Base-by-base conservation (phyloP, 768 basidiomycete species). In the Leccinum boreale region DNA sequence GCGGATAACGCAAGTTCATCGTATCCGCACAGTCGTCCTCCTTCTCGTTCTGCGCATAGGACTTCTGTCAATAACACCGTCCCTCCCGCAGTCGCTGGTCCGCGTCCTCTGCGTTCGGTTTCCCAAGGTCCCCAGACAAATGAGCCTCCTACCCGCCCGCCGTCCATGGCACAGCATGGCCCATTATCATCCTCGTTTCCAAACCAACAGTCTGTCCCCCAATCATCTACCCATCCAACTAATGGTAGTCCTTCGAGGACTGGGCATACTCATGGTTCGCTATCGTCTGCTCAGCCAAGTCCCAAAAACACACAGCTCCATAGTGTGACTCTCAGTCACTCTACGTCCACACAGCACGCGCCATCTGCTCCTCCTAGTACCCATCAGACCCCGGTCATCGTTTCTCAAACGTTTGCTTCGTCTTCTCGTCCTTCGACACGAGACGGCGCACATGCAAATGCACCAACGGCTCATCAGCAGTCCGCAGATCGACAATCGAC, bases 341-440 rank as follows among this genome's bases (percentile, higher is more conserved):
- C 60, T 17, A 35, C 58, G 8, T 55, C 54, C 24, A 31, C 44
- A 4, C 66, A 73, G 21, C 67, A 58, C 17, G 48, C 49, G 10
- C 50, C 70, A 50, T 65, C 68, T 45, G 63, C 42, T 42, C 49
- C 50, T 29, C 58, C 61, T 12, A 63, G 61, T 51, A 17, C 50
- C 4, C 66, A 70, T 42, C 58, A 61, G 10, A 71, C 69, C 6
- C 69, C 73, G 15, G 39, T 50, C 10, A n/a, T 47, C 12, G 31
- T 29, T 21, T 56, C 72, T 58, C 72, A 66, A 48, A 55, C 50
- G 0, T 50, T 65, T 50, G 39, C 53, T 19, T 1, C 62, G 12
- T 61, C 72, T n/a, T 74, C 69, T 42, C 70, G 69, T 23, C 65
- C 70, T 12, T 57, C 64, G 36, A 65, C 70, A 11, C 72, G 67